Evolutionary conservation across 805 yeast genomes (phyloP), one percentile per base, ranked within the genome.

Genomic region (Saturnispora gosingensis): DNA sequence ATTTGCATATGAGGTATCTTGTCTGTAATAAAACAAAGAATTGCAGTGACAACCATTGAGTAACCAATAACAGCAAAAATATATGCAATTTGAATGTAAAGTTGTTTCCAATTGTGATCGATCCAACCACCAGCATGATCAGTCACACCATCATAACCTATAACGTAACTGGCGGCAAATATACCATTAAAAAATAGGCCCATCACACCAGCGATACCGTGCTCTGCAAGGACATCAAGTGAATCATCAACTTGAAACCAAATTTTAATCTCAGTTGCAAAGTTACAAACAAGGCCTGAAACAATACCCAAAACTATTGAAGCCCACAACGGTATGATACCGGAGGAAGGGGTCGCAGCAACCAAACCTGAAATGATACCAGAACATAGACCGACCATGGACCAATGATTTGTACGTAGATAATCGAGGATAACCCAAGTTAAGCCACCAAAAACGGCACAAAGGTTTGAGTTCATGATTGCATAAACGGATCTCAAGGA

Each of bases 201-300:
- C 45, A 91, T 76, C 45, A 90, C 76, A 32, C 99, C 99, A 0
- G 97, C 98, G 60, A 91, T 76, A 47, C 97, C 98, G 82, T 91
- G 99, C 80, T 91, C 98, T n/a, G 98, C 98, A 65, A 91, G 76
- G 48, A 89, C 82, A 83, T 93, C 98, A 60, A 93, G 72, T 2
- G 97, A 83, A 70, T 91, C 99, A 67, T 93, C 98, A 48, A 91
- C 89, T 53, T 77, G 76, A 45, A 85, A 71, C 56, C 87, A 69
- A 64, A 85, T 87, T 69, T 91, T 91, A 66, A 91, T 71, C 61
- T 88, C 86, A 45, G 97, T 91, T 52, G 96, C 73, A 62, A 86
- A 86, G 72, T 91, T 91, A 78, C 98, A 93, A 35, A 83, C 80
- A 10, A 83, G 67, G 39, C 96, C 96, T 0, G 97, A 74, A 2